phyloP scores from a whole-genome alignment of 1,284 basidiomycete genomes.

The Fomitopsis schrenkii region DNA sequence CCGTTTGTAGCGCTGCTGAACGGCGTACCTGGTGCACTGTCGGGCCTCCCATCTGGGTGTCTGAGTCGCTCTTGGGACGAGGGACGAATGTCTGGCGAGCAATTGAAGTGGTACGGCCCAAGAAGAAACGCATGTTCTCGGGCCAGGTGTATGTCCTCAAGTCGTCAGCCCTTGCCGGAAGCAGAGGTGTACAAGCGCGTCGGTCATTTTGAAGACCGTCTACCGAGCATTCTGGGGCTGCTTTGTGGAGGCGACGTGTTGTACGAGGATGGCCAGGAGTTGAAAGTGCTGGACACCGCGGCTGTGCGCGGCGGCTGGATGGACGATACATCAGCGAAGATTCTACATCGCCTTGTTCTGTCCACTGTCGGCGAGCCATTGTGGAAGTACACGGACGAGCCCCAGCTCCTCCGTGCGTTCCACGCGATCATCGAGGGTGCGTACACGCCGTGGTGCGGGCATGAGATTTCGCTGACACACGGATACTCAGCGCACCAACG shows the following conservation, averaged over 20 bases:
- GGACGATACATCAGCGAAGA: too few relatives aligned
- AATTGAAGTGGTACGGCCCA: not conserved
- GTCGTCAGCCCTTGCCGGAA: not conserved
- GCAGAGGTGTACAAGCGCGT: not conserved
- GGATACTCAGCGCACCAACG: not conserved
- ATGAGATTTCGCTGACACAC: not conserved
- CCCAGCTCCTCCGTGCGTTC: not conserved
- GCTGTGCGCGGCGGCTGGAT: too few relatives aligned
- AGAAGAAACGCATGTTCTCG: too few relatives aligned
- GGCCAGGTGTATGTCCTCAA: conserved; percentile 10
- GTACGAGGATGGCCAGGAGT: too few relatives aligned
- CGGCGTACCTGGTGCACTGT: conserved; percentile 2
- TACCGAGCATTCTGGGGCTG: too few relatives aligned
- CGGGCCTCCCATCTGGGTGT: conserved; percentile 11
- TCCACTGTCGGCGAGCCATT: not conserved
- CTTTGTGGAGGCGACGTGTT: too few relatives aligned
- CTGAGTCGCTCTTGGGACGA: conserved; percentile 15
- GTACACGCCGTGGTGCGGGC: not conserved
- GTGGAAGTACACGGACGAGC: not conserved
- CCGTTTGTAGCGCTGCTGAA: not conserved
- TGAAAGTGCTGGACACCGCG: too few relatives aligned
- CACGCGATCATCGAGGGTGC: not conserved
- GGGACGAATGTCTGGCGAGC: conserved; percentile 14
- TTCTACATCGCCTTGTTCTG: not conserved
- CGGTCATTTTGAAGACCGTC: too few relatives aligned